Conservation (phyloP, 2,329 filamentous ascomycete species). For the Sclerotinia borealis region DNA sequence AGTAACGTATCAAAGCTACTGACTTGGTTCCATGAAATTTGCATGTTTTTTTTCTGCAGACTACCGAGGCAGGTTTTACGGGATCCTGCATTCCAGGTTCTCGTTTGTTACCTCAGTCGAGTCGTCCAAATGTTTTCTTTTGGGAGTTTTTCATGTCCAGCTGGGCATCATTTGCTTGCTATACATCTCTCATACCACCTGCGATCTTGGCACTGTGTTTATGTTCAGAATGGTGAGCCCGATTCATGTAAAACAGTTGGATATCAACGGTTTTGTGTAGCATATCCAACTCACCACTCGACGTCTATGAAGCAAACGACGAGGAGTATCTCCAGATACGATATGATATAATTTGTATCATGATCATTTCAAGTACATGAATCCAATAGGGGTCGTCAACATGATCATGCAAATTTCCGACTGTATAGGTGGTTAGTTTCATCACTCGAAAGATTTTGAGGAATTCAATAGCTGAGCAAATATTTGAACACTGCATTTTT, state of each 20-base stretch:
- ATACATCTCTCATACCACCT: not conserved
- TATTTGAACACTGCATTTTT: conserved; percentile 9
- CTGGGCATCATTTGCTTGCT: not conserved
- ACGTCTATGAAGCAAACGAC: not conserved
- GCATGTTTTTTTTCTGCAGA: conserved; percentile 3
- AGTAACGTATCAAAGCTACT: too few species aligned
- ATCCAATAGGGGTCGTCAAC: not conserved
- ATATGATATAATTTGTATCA: not conserved
- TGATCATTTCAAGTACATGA: not conserved
- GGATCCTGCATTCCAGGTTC: conserved; percentile 2
- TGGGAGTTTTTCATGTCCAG: not conserved
- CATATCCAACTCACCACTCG: not conserved
- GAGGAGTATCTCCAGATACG: not conserved
- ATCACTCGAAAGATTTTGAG: not conserved
- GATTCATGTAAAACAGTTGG: not conserved
- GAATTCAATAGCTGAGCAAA: not conserved
- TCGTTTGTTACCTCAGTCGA: conserved; percentile 3
- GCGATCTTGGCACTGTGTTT: not conserved
- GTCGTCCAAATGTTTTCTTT: not conserved
- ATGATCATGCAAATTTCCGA: not conserved
- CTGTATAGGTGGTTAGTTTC: not conserved
- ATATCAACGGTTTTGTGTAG: not conserved
- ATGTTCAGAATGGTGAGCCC: not conserved
- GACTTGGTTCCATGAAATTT: not conserved
- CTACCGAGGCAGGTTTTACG: not conserved